Evolutionary conservation across 2,329 filamentous ascomycete species (phyloP).

Genomic region (Sclerotinia glacialis): DNA sequence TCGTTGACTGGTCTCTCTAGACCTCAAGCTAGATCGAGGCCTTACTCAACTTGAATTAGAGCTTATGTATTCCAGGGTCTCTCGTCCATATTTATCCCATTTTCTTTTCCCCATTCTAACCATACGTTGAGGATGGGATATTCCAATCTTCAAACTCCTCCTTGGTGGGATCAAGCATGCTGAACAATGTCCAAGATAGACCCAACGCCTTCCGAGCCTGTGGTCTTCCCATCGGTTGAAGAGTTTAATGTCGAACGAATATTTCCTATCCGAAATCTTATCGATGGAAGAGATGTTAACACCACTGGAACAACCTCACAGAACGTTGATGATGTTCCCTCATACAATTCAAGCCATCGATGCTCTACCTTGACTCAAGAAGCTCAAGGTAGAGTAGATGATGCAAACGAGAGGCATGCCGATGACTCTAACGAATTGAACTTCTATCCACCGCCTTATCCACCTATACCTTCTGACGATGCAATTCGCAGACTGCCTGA

Average conservation of each 20-base stretch:
- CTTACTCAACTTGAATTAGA: neutral
- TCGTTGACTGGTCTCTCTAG: neutral
- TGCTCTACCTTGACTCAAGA: neutral
- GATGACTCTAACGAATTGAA: constrained; percentile 12
- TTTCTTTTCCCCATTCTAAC: neutral
- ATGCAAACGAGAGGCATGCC: neutral
- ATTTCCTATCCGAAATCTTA: constrained; percentile 33
- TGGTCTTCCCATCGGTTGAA: constrained; percentile 26
- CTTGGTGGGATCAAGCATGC: constrained; percentile 13
- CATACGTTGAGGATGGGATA: constrained; percentile 5
- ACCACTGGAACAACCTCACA: neutral
- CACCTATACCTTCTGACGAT: constrained; percentile 24
- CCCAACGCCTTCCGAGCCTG: constrained; percentile 22
- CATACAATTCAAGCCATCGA: neutral
- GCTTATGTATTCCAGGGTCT: neutral
- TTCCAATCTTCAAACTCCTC: neutral
- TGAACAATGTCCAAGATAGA: constrained; percentile 21
- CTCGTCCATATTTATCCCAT: neutral
- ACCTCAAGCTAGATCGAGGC: neutral
- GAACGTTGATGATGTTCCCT: neutral
- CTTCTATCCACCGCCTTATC: constrained; percentile 27
- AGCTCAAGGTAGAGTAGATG: neutral
- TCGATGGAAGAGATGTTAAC: constrained; percentile 14
- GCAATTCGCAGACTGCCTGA: constrained; percentile 25
- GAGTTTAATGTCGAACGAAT: constrained; percentile 30